phyloP scores from a whole-genome alignment of 441 rosid genomes.

The Metrosideros polymorpha region DNA sequence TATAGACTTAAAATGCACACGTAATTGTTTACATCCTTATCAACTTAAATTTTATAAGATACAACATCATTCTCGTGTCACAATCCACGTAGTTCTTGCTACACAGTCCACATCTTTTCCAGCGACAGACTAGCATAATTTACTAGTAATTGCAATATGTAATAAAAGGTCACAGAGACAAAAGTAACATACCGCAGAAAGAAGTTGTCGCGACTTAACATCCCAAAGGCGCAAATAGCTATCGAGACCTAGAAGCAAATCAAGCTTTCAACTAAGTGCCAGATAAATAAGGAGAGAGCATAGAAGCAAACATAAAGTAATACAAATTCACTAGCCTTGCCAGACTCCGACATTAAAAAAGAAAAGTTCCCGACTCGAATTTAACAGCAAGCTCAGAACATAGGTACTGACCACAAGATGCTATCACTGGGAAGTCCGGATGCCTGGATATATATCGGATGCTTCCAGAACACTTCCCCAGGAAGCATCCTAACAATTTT shows the following conservation, averaged over 20 bases:
- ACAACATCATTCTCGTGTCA: too few relatives aligned
- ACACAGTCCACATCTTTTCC: too few relatives aligned
- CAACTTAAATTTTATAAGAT: too few relatives aligned
- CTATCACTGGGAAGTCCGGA: constrained; percentile 58
- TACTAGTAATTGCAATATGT: not conserved
- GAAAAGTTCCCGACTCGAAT: too few relatives aligned
- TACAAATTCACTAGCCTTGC: too few relatives aligned
- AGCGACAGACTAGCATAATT: not conserved
- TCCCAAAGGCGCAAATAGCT: constrained; percentile 88
- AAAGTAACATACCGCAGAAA: constrained; percentile 50
- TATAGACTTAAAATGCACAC: too few relatives aligned
- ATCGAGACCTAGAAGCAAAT: constrained; percentile 50
- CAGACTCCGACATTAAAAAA: too few relatives aligned
- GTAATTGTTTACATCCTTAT: too few relatives aligned
- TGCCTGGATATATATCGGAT: constrained; percentile 79
- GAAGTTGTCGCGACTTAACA: constrained; percentile 61
- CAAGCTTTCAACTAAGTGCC: not conserved
- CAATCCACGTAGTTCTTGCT: not conserved
- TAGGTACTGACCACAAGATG: constrained; percentile 70
- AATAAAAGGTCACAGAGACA: not conserved
- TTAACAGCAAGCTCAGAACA: not conserved
- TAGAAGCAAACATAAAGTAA: not conserved
- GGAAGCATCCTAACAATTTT: constrained; percentile 67
- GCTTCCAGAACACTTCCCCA: constrained; percentile 86
- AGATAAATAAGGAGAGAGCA: not conserved